Evolutionary conservation across 1,284 basidiomycete genomes (phyloP).

Genomic region (Apiotrichum siamense): DNA sequence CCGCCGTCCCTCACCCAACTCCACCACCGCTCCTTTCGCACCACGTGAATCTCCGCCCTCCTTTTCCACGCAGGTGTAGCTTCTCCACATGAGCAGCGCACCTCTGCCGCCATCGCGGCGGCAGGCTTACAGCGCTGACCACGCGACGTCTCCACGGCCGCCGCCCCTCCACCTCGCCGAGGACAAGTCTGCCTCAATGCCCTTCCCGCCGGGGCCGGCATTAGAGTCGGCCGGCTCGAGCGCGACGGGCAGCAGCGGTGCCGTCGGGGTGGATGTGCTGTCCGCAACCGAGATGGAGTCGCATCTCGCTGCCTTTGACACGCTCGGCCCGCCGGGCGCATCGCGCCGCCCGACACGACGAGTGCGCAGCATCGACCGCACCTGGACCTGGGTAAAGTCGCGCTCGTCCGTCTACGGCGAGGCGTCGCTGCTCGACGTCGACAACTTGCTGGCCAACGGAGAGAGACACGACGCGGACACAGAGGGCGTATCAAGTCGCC

Average conservation of each 20-base stretch:
- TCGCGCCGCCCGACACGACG: constrained; percentile 14
- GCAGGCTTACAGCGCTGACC: constrained; percentile 3
- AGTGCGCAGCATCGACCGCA: constrained; percentile 17
- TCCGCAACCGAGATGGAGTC: constrained; percentile 17
- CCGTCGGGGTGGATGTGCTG: constrained; percentile 3
- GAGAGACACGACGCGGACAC: constrained; percentile 2
- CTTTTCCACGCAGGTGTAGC: neutral
- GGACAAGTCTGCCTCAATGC: too few species aligned
- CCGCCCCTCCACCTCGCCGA: neutral
- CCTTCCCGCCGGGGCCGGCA: constrained; percentile 10
- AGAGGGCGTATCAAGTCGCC: neutral
- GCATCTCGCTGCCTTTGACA: constrained; percentile 13
- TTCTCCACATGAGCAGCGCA: neutral
- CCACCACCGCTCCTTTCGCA: neutral
- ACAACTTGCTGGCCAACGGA: too few species aligned
- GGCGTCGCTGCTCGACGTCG: constrained; percentile 4
- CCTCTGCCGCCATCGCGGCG: constrained; percentile 3
- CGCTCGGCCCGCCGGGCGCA: constrained; percentile 15
- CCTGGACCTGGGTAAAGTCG: constrained; percentile 20
- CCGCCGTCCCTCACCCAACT: neutral
- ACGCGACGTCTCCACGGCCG: neutral
- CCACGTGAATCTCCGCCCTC: too few species aligned
- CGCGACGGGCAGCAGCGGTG: neutral
- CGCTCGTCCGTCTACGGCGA: constrained; percentile 19
- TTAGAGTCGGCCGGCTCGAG: constrained; percentile 15